phyloP scores from a whole-genome alignment of 1,139 yeast species.

The Oligophagozyma castellii region DNA sequence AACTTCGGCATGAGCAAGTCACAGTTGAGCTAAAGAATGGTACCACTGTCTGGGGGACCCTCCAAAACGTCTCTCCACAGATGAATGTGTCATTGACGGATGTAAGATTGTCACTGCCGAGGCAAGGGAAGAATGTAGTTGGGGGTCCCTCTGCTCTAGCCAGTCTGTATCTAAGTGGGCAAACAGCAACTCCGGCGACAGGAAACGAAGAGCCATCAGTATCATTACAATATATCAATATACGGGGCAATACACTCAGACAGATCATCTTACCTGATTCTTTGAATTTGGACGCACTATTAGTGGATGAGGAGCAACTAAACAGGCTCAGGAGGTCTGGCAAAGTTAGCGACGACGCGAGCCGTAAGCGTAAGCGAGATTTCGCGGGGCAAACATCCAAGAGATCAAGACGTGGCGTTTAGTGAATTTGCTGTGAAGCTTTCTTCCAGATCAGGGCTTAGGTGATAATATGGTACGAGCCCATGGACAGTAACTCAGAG shows the following conservation, averaged over 20 bases:
- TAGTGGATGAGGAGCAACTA: conserved; percentile 38
- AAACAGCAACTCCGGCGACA: conserved; percentile 2
- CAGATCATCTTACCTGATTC: conserved; percentile 81
- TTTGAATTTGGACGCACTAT: conserved; percentile 61
- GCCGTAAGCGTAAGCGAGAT: conserved; percentile 23
- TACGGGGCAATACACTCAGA: conserved; percentile 84
- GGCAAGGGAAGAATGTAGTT: conserved; percentile 4
- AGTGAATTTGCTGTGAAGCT: not conserved
- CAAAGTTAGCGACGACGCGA: conserved; percentile 13
- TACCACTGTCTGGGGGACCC: conserved; percentile 51
- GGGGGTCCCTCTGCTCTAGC: conserved; percentile 16
- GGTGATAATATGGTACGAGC: conserved; percentile 9
- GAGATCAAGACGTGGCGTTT: conserved; percentile 25
- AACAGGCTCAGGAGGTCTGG: conserved; percentile 19
- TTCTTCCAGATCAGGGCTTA: not conserved
- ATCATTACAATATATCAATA: conserved; percentile 61
- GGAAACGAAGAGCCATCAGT: conserved; percentile 40
- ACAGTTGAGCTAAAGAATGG: conserved; percentile 92
- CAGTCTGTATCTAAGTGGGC: conserved; percentile 13
- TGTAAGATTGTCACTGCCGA: conserved; percentile 35
- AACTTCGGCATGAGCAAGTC: conserved; percentile 72
- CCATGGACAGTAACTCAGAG: conserved; percentile 23
- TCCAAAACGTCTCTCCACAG: conserved; percentile 75
- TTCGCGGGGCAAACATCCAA: conserved; percentile 14
- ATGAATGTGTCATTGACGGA: conserved; percentile 84